Conservation (phyloP, 208 protist species). For the Strigomonas culicis region DNA sequence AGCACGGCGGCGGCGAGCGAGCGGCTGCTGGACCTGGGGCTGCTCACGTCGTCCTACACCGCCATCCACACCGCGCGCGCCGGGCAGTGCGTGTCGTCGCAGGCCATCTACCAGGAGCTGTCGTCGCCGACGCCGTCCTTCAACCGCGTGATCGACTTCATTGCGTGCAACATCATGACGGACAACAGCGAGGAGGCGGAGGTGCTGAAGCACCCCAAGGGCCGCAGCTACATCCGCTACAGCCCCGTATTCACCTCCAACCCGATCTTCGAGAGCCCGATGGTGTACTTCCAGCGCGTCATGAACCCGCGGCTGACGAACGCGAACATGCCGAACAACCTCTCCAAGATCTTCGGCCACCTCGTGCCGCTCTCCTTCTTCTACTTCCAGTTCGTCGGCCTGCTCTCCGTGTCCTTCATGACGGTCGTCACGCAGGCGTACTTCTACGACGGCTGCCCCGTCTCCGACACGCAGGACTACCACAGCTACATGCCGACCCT, state of each 20-base stretch:
- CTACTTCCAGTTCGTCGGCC: slow-evolving; percentile 78
- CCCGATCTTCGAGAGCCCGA: slow-evolving; percentile 29
- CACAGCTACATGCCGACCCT: slow-evolving; percentile 53
- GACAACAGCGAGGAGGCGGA: slow-evolving; percentile 25
- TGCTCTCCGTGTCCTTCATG: slow-evolving; percentile 81
- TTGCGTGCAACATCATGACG: slow-evolving; percentile 28
- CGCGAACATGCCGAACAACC: slow-evolving; percentile 58
- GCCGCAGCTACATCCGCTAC: slow-evolving; percentile 74
- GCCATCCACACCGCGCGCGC: slow-evolving; percentile 64
- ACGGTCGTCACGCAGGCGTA: slow-evolving; percentile 81
- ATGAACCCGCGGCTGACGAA: slow-evolving; percentile 53
- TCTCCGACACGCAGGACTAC: slow-evolving; percentile 74
- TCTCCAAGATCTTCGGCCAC: slow-evolving; percentile 76
- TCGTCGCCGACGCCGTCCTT: slow-evolving; percentile 36
- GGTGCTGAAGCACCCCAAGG: slow-evolving; percentile 74
- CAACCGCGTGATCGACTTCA: slow-evolving; percentile 58
- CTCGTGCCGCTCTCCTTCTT: slow-evolving; percentile 70
- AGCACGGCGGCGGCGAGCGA: slow-evolving; percentile 55
- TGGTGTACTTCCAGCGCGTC: slow-evolving; percentile 78
- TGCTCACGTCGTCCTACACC: slow-evolving; percentile 69
- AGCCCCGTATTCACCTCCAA: slow-evolving; percentile 69
- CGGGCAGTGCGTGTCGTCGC: slow-evolving; percentile 8
- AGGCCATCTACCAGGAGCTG: slow-evolving; percentile 71
- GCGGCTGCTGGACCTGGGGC: slow-evolving; percentile 72
- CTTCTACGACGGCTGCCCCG: slow-evolving; percentile 74